Evolutionary conservation across 2,329 filamentous ascomycete genomes (phyloP).

Genomic region (Colletotrichum caudatum): DNA sequence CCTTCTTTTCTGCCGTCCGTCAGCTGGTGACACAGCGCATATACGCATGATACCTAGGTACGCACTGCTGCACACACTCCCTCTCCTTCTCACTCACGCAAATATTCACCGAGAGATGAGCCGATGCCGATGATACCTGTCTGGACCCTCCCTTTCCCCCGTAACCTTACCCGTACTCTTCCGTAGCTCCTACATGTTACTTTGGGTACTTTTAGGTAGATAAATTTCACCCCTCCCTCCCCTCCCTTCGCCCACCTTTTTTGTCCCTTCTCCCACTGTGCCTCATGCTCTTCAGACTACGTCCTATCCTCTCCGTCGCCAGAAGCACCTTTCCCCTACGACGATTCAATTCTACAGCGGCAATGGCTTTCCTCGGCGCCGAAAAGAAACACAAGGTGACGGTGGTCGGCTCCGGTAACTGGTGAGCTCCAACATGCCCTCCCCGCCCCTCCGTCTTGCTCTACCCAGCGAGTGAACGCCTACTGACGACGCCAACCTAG

Average conservation of each 20-base stretch:
- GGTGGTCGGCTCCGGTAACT: slow-evolving; percentile 95
- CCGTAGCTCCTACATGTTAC: slow-evolving; percentile 21
- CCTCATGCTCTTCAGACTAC: slow-evolving; percentile 42
- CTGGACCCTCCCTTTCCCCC: slow-evolving; percentile 32
- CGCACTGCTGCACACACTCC: too few relatives aligned
- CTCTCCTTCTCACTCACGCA: neutral
- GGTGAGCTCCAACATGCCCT: slow-evolving; percentile 64
- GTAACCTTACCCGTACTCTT: slow-evolving; percentile 5
- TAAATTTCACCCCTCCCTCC: slow-evolving; percentile 27
- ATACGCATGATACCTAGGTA: neutral
- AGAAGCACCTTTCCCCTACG: slow-evolving; percentile 34
- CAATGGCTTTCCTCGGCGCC: slow-evolving; percentile 56
- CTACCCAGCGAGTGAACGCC: neutral
- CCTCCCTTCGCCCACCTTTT: neutral
- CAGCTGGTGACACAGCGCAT: slow-evolving; percentile 11
- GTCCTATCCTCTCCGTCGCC: slow-evolving; percentile 35
- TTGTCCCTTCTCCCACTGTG: slow-evolving; percentile 1
- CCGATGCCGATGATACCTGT: slow-evolving; percentile 16
- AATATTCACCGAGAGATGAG: slow-evolving; percentile 8
- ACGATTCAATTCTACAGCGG: slow-evolving; percentile 34
- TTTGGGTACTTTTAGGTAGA: neutral
- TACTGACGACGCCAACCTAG: slow-evolving; percentile 57
- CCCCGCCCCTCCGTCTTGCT: neutral
- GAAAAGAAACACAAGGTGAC: slow-evolving; percentile 91
- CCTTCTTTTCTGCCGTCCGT: slow-evolving; percentile 22